Evolutionary conservation across 805 yeast genomes (phyloP).

Genomic region (Aciculoconidium aculeatum): DNA sequence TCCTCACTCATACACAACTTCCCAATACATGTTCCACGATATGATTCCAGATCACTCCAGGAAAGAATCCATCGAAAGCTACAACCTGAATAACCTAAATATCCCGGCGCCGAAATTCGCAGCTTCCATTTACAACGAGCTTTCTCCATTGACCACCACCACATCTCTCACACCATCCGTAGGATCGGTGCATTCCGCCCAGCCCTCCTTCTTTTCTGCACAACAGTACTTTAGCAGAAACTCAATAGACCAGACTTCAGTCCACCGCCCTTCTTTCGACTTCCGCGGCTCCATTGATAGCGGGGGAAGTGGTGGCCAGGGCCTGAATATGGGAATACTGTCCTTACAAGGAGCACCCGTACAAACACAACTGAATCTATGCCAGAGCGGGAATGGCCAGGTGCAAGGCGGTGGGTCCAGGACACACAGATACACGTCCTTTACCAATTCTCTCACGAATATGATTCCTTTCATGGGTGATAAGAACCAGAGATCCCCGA

Average conservation of each 20-base stretch:
- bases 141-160: slow-evolving; percentile 39
- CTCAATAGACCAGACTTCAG: slow-evolving; percentile 30
- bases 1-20: too few relatives aligned
- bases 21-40: too few relatives aligned
- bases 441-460: slow-evolving; percentile 32
- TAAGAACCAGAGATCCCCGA: slow-evolving; percentile 15
- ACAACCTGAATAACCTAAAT: too few relatives aligned
- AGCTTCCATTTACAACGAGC: slow-evolving; percentile 19
- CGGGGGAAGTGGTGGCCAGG: slow-evolving; percentile 14
- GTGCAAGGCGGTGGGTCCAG: too few relatives aligned
- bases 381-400: too few relatives aligned
- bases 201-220: slow-evolving; percentile 39
- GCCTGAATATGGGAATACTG: too few relatives aligned
- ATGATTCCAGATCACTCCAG: too few relatives aligned
- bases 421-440: slow-evolving; percentile 24
- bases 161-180: slow-evolving; percentile 38
- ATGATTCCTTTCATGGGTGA: slow-evolving; percentile 39
- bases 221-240: slow-evolving; percentile 34
- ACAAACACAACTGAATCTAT: too few relatives aligned
- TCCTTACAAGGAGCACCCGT: too few relatives aligned
- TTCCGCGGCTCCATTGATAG: slow-evolving; percentile 29
- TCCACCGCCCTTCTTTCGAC: slow-evolving; percentile 29
- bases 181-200: slow-evolving; percentile 35
- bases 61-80: too few relatives aligned
- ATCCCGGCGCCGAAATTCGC: too few relatives aligned